These are phyloP conservation scores for Russula sp. DNA, from an alignment of 768 basidiomycete species.

Conservation along the genomic window DNA sequence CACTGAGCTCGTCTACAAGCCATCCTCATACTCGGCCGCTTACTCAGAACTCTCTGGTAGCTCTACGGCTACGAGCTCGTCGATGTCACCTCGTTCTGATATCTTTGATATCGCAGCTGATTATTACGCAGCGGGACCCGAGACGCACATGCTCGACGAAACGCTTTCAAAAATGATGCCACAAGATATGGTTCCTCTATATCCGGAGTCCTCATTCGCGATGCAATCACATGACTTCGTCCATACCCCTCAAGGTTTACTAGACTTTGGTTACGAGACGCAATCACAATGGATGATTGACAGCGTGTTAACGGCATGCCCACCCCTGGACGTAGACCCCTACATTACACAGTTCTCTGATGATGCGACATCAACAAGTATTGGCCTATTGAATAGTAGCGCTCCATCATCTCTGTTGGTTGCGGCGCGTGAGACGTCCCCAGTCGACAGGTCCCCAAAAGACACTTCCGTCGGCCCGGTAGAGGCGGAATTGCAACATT, in stretches of 20 bases:
- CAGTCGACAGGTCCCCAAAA: constrained; percentile 6
- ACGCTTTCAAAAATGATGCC: constrained; percentile 20
- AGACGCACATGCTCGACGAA: constrained; percentile 17
- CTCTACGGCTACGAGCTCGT: constrained; percentile 15
- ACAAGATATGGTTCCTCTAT: constrained; percentile 16
- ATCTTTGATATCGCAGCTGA: constrained; percentile 19
- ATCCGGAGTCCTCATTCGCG: constrained; percentile 4
- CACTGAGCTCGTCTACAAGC: constrained; percentile 6
- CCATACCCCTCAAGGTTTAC: neutral
- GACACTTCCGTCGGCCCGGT: constrained; percentile 10
- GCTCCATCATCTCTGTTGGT: constrained; percentile 6
- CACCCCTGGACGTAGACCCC: constrained; percentile 14
- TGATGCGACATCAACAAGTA: constrained; percentile 1
- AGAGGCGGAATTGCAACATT: constrained; percentile 34
- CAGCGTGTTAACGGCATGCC: constrained; percentile 8
- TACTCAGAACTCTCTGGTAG: constrained; percentile 16
- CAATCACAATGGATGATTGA: constrained; percentile 14
- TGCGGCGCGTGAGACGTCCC: constrained; percentile 5
- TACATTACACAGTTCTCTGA: constrained; percentile 4
- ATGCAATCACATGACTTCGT: constrained; percentile 15
- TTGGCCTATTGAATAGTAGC: neutral
- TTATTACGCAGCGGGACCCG: constrained; percentile 11
- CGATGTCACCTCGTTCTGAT: constrained; percentile 22
- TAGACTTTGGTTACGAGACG: constrained; percentile 15
- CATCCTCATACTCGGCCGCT: constrained; percentile 6